These are phyloP conservation scores for Podospora australis DNA, from an alignment of 495 filamentous ascomycete species.

Conservation along the genomic window DNA sequence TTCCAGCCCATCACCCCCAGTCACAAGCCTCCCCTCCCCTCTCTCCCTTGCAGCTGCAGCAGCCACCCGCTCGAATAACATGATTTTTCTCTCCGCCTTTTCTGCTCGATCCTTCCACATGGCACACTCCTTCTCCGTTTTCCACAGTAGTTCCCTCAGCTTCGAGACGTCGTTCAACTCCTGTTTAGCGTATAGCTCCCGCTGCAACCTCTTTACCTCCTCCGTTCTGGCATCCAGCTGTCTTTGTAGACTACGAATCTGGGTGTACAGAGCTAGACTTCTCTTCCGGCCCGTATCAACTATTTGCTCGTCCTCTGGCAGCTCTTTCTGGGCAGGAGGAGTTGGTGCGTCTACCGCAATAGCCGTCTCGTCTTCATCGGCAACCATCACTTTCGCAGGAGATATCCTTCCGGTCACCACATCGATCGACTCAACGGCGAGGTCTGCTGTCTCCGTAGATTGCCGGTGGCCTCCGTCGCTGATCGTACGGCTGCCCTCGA, in stretches of 20 bases:
- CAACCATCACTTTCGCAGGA: no score
- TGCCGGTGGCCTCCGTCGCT: no score
- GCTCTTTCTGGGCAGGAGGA: no score
- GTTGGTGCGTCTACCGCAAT: no score
- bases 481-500: no score
- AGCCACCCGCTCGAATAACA: slow-evolving; percentile 30
- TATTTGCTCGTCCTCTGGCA: no score
- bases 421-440: no score
- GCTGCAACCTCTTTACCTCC: slow-evolving; percentile 34
- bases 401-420: no score
- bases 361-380: no score
- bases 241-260: slow-evolving; percentile 40
- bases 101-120: slow-evolving; percentile 47
- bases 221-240: slow-evolving; percentile 35
- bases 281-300: no score
- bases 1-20: not conserved
- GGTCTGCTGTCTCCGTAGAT: no score
- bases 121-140: slow-evolving; percentile 35
- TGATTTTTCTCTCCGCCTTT: slow-evolving; percentile 41
- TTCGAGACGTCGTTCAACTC: slow-evolving; percentile 29
- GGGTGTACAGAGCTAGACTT: slow-evolving; percentile 38
- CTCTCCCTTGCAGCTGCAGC: not conserved
- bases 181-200: slow-evolving; percentile 32
- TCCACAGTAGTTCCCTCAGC: slow-evolving; percentile 38
- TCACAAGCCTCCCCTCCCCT: not conserved